Evolutionary conservation across 2,329 filamentous ascomycete species (phyloP).

Genomic region (Pseudopyricularia cyperi): DNA sequence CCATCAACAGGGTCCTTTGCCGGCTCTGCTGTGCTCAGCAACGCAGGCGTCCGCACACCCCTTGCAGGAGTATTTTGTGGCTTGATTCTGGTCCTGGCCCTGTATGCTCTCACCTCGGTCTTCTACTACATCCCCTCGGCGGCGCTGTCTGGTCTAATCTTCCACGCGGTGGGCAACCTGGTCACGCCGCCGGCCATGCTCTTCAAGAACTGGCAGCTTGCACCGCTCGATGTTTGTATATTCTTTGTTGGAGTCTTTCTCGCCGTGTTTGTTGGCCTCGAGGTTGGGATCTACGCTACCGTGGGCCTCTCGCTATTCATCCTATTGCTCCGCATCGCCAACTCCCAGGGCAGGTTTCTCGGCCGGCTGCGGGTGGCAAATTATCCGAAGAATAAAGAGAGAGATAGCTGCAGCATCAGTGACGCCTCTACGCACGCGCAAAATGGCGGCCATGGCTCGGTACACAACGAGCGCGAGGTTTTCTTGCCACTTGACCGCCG

Average conservation of each 20-base stretch:
- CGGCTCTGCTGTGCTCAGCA: slow-evolving; percentile 91
- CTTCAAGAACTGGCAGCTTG: slow-evolving; percentile 30
- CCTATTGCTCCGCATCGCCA: slow-evolving; percentile 29
- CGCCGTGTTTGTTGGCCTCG: slow-evolving; percentile 28
- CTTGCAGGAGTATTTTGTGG: slow-evolving; percentile 88
- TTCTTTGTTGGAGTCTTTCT: slow-evolving; percentile 10
- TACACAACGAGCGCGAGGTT: slow-evolving; percentile 10
- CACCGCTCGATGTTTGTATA: slow-evolving; percentile 18
- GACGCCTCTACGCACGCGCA: background rate
- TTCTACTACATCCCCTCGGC: slow-evolving; percentile 90
- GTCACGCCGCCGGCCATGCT: slow-evolving; percentile 2
- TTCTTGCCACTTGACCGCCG: slow-evolving; percentile 27
- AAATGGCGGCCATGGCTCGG: background rate
- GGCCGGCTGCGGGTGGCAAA: slow-evolving; percentile 13
- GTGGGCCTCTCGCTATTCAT: slow-evolving; percentile 27
- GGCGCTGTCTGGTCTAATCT: slow-evolving; percentile 75
- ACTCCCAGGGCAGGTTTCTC: slow-evolving; percentile 32
- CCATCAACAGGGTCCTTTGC: slow-evolving; percentile 93
- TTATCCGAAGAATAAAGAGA: background rate
- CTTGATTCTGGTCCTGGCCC: slow-evolving; percentile 71
- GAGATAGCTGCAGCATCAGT: background rate
- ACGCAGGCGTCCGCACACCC: slow-evolving; percentile 86
- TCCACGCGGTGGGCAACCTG: slow-evolving; percentile 77
- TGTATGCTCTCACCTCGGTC: slow-evolving; percentile 75
- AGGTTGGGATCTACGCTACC: slow-evolving; percentile 36